These are phyloP conservation scores for Chaetoceros muelleri DNA, from an alignment of 108 stramenopile species.

Conservation along the genomic window DNA sequence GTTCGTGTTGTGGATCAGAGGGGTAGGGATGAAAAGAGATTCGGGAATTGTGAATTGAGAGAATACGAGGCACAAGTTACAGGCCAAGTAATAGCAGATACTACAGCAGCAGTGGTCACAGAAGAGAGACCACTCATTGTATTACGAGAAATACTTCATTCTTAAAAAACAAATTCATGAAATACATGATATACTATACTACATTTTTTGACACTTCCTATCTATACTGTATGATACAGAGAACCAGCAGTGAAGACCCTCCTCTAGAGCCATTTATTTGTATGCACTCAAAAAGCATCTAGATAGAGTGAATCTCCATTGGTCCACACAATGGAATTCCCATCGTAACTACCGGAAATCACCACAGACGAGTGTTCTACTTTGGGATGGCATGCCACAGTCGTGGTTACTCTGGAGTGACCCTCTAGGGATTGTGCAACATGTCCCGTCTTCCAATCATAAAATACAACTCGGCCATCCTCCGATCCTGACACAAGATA, in stretches of 20 bases:
- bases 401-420: constrained; percentile 33
- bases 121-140: neutral
- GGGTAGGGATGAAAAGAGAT: constrained; percentile 29
- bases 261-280: too few species aligned
- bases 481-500: constrained; percentile 54
- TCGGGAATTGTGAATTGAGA: constrained; percentile 76
- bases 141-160: too few species aligned
- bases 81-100: neutral
- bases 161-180: too few species aligned
- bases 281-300: too few species aligned
- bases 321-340: constrained; percentile 59
- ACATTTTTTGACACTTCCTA: too few species aligned
- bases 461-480: constrained; percentile 54
- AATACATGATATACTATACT: too few species aligned
- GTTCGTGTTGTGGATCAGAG: constrained; percentile 32
- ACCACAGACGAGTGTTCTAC: constrained; percentile 28
- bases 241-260: too few species aligned
- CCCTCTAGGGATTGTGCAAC: constrained; percentile 19
- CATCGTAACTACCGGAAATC: constrained; percentile 64
- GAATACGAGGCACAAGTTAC: constrained; percentile 13
- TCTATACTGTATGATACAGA: too few species aligned
- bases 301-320: too few species aligned
- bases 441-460: constrained; percentile 34
- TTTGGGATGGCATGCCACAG: constrained; percentile 51
- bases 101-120: neutral